Conservation (phyloP, 2,329 filamentous ascomycete species). For the Akanthomyces dipterigenus region DNA sequence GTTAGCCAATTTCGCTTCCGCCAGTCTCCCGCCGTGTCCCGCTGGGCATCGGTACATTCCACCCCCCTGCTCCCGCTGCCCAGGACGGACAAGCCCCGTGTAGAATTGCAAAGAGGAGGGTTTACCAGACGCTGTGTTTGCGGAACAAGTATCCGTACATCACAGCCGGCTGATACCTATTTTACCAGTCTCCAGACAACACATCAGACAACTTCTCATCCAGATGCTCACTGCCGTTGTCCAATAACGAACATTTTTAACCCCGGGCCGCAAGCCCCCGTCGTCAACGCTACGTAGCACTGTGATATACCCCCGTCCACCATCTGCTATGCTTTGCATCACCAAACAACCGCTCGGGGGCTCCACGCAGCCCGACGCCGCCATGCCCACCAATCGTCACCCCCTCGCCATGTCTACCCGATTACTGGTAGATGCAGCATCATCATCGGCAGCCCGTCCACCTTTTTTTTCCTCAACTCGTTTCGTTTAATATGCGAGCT, state of each 20-base stretch:
- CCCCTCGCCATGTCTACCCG: background rate
- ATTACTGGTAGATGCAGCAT: background rate
- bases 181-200: no score
- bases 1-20: background rate
- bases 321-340: constrained; percentile 4
- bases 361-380: constrained; percentile 5
- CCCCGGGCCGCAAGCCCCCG: background rate
- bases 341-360: background rate
- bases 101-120: background rate
- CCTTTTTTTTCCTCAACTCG: background rate
- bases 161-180: no score
- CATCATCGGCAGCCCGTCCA: background rate
- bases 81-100: no score
- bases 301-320: background rate
- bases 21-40: background rate
- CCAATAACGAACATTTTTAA: background rate
- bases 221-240: background rate
- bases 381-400: constrained; percentile 9
- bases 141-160: no score
- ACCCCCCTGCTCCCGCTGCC: background rate
- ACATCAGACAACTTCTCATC: no score
- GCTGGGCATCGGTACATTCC: background rate
- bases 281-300: constrained; percentile 5
- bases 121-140: background rate
- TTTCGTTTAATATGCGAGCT: background rate